These are phyloP conservation scores for Sarcocystis neurona DNA, from an alignment of 169 alveolate genomes.

Conservation along the genomic window DNA sequence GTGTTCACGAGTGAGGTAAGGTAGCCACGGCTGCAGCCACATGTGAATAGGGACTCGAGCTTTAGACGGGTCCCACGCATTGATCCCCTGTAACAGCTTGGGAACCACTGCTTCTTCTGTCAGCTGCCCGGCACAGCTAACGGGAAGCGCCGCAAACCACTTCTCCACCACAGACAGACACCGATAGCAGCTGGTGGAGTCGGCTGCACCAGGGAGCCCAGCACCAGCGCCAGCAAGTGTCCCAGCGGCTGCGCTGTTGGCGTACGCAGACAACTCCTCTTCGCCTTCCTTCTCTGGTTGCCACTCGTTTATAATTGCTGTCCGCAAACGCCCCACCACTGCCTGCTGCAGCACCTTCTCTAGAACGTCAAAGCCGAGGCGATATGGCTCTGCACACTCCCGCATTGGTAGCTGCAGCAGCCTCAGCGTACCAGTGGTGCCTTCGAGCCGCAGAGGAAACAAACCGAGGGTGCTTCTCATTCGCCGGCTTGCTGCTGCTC, in stretches of 20 bases:
- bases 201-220: background rate
- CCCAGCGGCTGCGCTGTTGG: background rate
- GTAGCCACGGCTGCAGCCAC: slow-evolving; percentile 73
- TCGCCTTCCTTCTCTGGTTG: slow-evolving; percentile 17
- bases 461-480: no score
- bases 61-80: slow-evolving; percentile 60
- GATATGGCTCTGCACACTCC: slow-evolving; percentile 8
- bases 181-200: background rate
- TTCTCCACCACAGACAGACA: slow-evolving; percentile 36
- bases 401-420: background rate
- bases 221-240: background rate
- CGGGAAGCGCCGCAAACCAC: slow-evolving; percentile 47
- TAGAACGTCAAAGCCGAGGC: background rate
- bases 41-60: slow-evolving; percentile 62
- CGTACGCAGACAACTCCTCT: no score
- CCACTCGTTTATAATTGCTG: slow-evolving; percentile 10
- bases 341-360: slow-evolving; percentile 3
- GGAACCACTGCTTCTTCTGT: slow-evolving; percentile 21
- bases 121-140: background rate
- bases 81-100: slow-evolving; percentile 56
- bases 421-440: background rate
- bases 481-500: no score
- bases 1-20: slow-evolving; percentile 10
- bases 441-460: background rate
- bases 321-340: background rate